Percentiles rank a stretch among this genome's conserved stretches.
phyloP scores from a whole-genome alignment of 257 asterid genomes.

The Solanum peruvianum region DNA sequence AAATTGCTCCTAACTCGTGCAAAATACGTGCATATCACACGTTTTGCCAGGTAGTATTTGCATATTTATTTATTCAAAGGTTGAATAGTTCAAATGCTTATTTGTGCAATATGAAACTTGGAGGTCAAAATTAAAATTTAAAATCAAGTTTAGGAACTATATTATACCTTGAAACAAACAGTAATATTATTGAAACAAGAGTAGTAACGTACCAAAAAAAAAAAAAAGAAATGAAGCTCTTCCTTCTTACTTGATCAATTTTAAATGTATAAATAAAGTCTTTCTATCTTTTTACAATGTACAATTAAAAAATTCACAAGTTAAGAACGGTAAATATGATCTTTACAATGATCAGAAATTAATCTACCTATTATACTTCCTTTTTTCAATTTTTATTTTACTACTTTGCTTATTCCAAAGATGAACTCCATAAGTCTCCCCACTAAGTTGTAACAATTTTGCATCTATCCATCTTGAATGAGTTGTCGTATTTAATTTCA shows the following conservation, averaged over 20 bases:
- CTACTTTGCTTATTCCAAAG: slow-evolving; percentile 58
- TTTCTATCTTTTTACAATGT: neutral
- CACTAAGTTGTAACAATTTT: slow-evolving; percentile 26
- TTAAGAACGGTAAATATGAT: neutral
- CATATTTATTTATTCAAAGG: too few relatives aligned
- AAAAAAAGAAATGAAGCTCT: neutral
- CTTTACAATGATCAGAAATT: slow-evolving; percentile 37
- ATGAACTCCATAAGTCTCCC: slow-evolving; percentile 50
- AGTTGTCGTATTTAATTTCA: slow-evolving; percentile 8
- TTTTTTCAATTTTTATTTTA: slow-evolving; percentile 33
- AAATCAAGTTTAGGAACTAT: too few relatives aligned
- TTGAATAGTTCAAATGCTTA: too few relatives aligned
- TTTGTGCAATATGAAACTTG: too few relatives aligned
- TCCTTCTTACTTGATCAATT: neutral
- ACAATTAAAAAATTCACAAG: neutral
- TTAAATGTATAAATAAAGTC: neutral
- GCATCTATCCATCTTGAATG: slow-evolving; percentile 37
- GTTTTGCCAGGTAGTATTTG: too few relatives aligned
- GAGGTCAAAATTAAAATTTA: too few relatives aligned
- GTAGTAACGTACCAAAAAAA: too few relatives aligned
- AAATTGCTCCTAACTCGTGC: too few relatives aligned
- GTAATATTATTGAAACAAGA: too few relatives aligned
- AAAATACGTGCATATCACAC: too few relatives aligned
- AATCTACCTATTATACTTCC: slow-evolving; percentile 58
- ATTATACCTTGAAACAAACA: neutral